These are phyloP conservation scores for Inga laurina DNA, from an alignment of 306 rosid genomes.

Conservation along the genomic window DNA sequence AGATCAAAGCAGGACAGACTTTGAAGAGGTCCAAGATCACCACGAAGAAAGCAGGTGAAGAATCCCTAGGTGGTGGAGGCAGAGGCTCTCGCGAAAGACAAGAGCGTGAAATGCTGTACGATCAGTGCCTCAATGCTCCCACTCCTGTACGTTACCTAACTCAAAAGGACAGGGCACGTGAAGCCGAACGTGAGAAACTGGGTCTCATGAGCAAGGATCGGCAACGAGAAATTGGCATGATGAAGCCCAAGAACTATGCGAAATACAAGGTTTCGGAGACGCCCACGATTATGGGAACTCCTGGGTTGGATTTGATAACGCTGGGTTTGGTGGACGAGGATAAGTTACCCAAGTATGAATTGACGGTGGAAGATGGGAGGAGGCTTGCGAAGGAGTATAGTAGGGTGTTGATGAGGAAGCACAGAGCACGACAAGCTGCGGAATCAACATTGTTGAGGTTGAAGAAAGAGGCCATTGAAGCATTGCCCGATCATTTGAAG, in stretches of 20 bases:
- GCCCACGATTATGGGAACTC: constrained; percentile 68
- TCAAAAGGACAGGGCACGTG: constrained; percentile 53
- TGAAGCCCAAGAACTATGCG: constrained; percentile 43
- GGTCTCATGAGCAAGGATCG: constrained; percentile 88
- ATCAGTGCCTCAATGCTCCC: constrained; percentile 69
- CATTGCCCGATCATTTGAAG: constrained; percentile 71
- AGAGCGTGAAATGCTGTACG: constrained; percentile 63
- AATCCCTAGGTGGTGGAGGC: constrained; percentile 33
- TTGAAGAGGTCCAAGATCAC: constrained; percentile 43
- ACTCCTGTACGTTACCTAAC: constrained; percentile 64
- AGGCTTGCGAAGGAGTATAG: constrained; percentile 92
- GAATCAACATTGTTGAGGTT: constrained; percentile 60
- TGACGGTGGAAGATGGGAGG: constrained; percentile 77
- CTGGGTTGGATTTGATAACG: constrained; percentile 69
- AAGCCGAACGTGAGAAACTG: constrained; percentile 68
- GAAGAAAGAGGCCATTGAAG: constrained; percentile 87
- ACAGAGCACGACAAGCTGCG: constrained; percentile 79
- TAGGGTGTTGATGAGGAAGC: constrained; percentile 77
- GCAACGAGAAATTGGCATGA: constrained; percentile 67
- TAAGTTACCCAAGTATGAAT: constrained; percentile 66
- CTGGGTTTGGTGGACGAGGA: constrained; percentile 86
- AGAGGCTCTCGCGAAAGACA: constrained; percentile 48
- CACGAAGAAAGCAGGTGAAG: constrained; percentile 38
- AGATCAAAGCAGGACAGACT: constrained; percentile 43
- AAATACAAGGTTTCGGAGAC: constrained; percentile 53